Evolutionary conservation across 2,329 filamentous ascomycete species (phyloP).

Genomic region (Stagonosporopsis chrysanthemi): DNA sequence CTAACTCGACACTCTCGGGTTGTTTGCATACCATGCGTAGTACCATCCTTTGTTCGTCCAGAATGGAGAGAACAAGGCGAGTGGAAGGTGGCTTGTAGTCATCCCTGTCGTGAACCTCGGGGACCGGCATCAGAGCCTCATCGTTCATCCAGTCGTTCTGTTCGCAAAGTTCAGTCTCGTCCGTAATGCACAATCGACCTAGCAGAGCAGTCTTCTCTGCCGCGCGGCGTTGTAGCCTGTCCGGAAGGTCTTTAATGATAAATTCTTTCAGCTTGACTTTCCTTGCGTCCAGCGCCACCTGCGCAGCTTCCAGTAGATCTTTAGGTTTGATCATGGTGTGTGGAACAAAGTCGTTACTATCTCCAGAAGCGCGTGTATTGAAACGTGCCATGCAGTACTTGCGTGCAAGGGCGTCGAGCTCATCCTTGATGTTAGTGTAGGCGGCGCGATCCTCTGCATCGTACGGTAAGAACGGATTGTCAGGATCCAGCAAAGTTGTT

Average conservation of each 20-base stretch:
- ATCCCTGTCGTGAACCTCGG: not conserved
- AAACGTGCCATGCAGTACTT: conserved; percentile 20
- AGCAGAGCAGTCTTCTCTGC: not conserved
- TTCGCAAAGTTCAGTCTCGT: not conserved
- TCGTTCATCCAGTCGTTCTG: conserved; percentile 18
- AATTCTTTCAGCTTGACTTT: not conserved
- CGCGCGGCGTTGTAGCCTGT: not conserved
- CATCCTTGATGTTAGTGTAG: conserved; percentile 1
- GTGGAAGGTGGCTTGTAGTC: not conserved
- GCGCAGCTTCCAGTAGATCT: conserved; percentile 3
- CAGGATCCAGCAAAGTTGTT: not conserved
- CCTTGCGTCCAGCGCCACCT: not conserved
- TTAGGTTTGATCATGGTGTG: conserved; percentile 3
- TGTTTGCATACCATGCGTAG: conserved; percentile 17
- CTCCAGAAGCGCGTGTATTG: not conserved
- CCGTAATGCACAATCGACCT: not conserved
- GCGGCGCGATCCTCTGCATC: not conserved
- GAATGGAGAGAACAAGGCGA: conserved; percentile 6
- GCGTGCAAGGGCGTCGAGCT: conserved; percentile 2
- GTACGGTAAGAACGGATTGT: not conserved
- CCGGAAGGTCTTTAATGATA: conserved; percentile 8
- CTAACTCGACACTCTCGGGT: conserved; percentile 11
- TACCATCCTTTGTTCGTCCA: conserved; percentile 27
- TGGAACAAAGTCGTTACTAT: conserved; percentile 1
- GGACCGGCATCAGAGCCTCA: not conserved